Conservation (phyloP, 768 basidiomycete genomes). For the Leucocoprinus sp. region DNA sequence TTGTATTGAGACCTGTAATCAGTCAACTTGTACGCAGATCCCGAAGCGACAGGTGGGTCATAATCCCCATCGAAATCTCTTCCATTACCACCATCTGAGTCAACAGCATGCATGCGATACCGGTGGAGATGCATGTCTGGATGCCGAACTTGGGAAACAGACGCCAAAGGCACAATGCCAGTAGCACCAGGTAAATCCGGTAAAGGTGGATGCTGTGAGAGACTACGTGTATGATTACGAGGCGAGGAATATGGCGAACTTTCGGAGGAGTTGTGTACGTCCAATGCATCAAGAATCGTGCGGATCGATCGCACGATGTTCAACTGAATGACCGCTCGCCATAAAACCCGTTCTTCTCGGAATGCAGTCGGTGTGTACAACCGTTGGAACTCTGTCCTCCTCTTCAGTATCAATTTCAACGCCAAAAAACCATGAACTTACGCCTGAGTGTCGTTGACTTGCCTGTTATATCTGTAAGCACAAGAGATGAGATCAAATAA, state of each 20-base stretch:
- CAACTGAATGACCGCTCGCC: conserved; percentile 78
- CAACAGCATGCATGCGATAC: neutral
- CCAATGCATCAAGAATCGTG: conserved; percentile 55
- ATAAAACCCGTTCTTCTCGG: conserved; percentile 68
- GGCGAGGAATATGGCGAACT: conserved; percentile 31
- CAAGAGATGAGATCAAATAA: neutral
- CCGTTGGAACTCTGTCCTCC: conserved; percentile 58
- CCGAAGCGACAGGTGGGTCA: neutral
- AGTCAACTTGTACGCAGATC: too few species aligned
- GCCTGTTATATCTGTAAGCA: conserved; percentile 31
- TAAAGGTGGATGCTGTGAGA: conserved; percentile 22
- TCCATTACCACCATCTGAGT: conserved; percentile 3
- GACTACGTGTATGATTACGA: conserved; percentile 25
- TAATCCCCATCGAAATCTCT: conserved; percentile 2
- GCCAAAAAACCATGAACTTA: conserved; percentile 29
- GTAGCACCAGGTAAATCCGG: conserved; percentile 16
- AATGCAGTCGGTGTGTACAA: conserved; percentile 71
- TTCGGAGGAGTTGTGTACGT: conserved; percentile 24
- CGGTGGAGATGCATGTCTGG: neutral
- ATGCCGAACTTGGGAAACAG: conserved; percentile 11
- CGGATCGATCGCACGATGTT: conserved; percentile 75
- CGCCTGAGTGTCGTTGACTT: conserved; percentile 78
- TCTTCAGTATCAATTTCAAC: neutral
- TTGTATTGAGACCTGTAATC: too few species aligned
- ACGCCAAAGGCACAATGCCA: conserved; percentile 11